These are phyloP conservation scores for Hansenula sp. DNA, from an alignment of 1,139 yeast species.

Conservation along the genomic window DNA sequence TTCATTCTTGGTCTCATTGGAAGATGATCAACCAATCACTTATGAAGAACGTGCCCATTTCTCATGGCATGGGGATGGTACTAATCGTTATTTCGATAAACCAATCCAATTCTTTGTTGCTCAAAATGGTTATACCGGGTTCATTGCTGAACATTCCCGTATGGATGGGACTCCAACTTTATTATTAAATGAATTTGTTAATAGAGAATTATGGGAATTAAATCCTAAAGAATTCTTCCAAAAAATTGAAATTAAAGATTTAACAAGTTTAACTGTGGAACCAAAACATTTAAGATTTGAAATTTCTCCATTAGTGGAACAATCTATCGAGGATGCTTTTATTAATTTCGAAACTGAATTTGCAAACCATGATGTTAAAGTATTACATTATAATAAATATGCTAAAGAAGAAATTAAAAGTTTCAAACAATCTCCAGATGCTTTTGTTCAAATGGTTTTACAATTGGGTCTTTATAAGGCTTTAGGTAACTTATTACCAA, in stretches of 20 bases:
- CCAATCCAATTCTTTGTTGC: constrained; percentile 82
- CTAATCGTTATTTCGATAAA: constrained; percentile 89
- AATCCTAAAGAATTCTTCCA: constrained; percentile 32
- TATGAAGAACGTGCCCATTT: constrained; percentile 82
- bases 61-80: constrained; percentile 94
- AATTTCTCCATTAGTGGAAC: constrained; percentile 46
- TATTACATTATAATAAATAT: constrained; percentile 68
- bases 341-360: constrained; percentile 48
- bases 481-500: constrained; percentile 80
- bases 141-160: constrained; percentile 93
- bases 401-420: constrained; percentile 70
- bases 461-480: constrained; percentile 78
- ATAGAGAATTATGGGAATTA: constrained; percentile 49
- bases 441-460: constrained; percentile 70
- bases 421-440: constrained; percentile 73
- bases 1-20: constrained; percentile 79
- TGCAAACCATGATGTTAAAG: constrained; percentile 53
- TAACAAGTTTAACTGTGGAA: constrained; percentile 25
- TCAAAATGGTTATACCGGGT: constrained; percentile 86
- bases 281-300: constrained; percentile 40
- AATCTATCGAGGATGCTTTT: constrained; percentile 54
- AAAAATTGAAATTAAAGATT: constrained; percentile 21
- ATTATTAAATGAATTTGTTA: constrained; percentile 76
- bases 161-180: constrained; percentile 99
- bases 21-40: constrained; percentile 69